phyloP scores from a whole-genome alignment of 768 basidiomycete genomes.

The Lactarius indigo region DNA sequence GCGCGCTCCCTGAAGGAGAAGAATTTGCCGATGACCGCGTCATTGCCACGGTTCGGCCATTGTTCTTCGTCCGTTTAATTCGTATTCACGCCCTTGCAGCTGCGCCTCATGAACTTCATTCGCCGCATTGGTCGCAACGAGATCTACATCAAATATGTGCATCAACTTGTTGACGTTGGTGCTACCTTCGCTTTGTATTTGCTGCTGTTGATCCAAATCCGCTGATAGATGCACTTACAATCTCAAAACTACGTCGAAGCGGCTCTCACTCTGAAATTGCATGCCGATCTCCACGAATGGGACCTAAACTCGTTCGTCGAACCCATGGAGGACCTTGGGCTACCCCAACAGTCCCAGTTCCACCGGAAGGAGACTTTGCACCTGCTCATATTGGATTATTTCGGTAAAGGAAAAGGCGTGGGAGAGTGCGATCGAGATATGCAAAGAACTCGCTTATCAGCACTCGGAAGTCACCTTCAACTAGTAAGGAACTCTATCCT shows the following conservation, averaged over 20 bases:
- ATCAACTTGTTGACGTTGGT: conserved; percentile 86
- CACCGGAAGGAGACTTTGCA: conserved; percentile 92
- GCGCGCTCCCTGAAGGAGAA: conserved; percentile 87
- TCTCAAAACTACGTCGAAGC: conserved; percentile 92
- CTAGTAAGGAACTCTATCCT: conserved; percentile 52
- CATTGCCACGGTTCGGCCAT: conserved; percentile 67
- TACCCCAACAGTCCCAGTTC: conserved; percentile 92
- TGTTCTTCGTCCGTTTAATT: not conserved
- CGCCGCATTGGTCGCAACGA: conserved; percentile 87
- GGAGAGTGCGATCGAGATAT: conserved; percentile 90
- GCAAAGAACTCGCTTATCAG: conserved; percentile 85
- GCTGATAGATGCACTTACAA: conserved; percentile 74
- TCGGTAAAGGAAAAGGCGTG: conserved; percentile 98
- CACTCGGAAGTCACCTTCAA: conserved; percentile 89
- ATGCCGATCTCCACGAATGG: conserved; percentile 93
- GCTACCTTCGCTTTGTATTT: not conserved
- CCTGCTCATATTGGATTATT: conserved; percentile 88
- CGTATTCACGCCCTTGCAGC: conserved; percentile 36
- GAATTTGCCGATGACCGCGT: conserved; percentile 95
- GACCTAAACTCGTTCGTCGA: conserved; percentile 74
- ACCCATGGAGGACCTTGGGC: conserved; percentile 83
- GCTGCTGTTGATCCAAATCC: not conserved
- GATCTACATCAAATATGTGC: conserved; percentile 94
- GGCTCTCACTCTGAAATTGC: conserved; percentile 87
- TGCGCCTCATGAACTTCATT: conserved; percentile 92